Evolutionary conservation across 1,284 basidiomycete genomes (phyloP), one percentile per base, ranked within the genome.

Genomic region (Vanrija pseudolonga): DNA sequence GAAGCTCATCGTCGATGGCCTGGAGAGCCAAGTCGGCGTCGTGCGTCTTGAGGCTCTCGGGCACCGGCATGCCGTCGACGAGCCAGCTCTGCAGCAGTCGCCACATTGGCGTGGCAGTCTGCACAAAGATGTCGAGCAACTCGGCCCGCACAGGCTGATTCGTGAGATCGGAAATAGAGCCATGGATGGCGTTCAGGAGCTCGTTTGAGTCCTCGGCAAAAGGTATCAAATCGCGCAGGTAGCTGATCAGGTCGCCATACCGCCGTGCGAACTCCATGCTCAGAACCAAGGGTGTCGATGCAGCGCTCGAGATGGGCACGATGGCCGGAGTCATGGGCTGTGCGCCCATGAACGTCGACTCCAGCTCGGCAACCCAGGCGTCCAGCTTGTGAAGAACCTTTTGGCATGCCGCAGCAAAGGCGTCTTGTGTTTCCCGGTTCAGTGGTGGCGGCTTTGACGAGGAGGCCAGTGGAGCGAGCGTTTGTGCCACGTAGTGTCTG

Each of bases 391-490:
- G 78, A 4, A 90, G 71, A 51, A 87, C 81, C 8, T 71, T 58
- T 45, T 85, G 83, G 43, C 90, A 75, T 0, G 87, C 87, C 55
- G 89, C 88, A 0, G 86, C 83, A 67, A 90, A 90, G 0, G 90
- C 90, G 67, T 91, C 87, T 14, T 86, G 74, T 0, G 88, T 90
- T 40, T 82, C 82, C 2, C 83, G 84, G 12, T 51, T 66, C 42
- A 43, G 57, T 18, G 62, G 32, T 2, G 45, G 23, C 20, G 20
- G 50, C 2, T 59, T 28, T 11, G 49, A 65, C 4, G 57, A 53
- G 19, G 62, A 57, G 8, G 57, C 47, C 19, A 45, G 36, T n/a
- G 48, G 28, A 40, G 43, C 22, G 43, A 24, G 57, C 54, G 56
- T 78, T 15, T 77, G 72, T 1, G 68, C 60, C 24, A 81, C 76